Evolutionary conservation across 257 asterid species (phyloP).

Genomic region (Nicotiana paniculata): DNA sequence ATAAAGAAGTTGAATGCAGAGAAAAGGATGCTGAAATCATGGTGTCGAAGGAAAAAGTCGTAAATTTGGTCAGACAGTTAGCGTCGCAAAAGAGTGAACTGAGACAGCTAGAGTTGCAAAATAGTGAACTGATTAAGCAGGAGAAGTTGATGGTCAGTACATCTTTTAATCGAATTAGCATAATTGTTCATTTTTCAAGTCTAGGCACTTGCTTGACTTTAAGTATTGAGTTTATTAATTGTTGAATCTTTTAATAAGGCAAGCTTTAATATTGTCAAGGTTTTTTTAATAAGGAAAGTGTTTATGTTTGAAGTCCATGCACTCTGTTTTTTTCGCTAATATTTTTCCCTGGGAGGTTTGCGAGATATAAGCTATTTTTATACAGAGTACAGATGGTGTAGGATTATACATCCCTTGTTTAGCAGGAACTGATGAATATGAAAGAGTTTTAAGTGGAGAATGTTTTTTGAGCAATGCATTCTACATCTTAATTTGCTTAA

Average conservation of each 20-base stretch:
- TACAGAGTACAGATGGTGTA: background rate
- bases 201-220: background rate
- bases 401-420: background rate
- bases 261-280: background rate
- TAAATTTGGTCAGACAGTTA: slow-evolving; percentile 57
- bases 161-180: background rate
- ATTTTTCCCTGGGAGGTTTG: background rate
- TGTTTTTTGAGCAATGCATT: background rate
- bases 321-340: background rate
- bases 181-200: background rate
- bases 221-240: background rate
- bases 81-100: slow-evolving; percentile 67
- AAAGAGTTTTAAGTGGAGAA: background rate
- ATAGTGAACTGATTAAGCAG: slow-evolving; percentile 53
- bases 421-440: background rate
- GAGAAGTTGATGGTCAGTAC: slow-evolving; percentile 65
- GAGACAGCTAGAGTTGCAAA: slow-evolving; percentile 56
- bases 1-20: slow-evolving; percentile 74
- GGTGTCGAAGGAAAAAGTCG: slow-evolving; percentile 80
- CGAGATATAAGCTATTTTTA: background rate
- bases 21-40: slow-evolving; percentile 86
- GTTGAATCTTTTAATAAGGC: background rate
- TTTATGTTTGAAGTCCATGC: background rate
- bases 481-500: background rate
- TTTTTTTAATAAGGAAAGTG: background rate